Percentiles rank a stretch among this genome's conserved stretches.
Conservation (phyloP, 495 filamentous ascomycete species). For the Penicillium cosmopolitanum region DNA sequence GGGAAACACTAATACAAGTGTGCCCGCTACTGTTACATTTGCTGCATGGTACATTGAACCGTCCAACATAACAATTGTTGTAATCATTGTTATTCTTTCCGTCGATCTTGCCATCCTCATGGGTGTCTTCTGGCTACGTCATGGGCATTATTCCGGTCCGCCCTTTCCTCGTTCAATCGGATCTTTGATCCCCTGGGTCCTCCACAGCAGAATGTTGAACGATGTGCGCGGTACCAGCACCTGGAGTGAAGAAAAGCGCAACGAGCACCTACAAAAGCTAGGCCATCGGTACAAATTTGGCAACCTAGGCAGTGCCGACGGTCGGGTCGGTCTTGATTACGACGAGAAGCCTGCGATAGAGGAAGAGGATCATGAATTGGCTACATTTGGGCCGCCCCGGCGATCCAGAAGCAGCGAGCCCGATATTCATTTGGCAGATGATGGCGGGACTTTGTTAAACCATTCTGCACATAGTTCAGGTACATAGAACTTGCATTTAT, state of each 20-base stretch:
- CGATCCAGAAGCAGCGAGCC: neutral
- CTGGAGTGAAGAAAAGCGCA: constrained; percentile 10
- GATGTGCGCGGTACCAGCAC: constrained; percentile 11
- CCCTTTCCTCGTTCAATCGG: constrained; percentile 29
- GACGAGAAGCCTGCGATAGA: constrained; percentile 4
- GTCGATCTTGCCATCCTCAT: constrained; percentile 24
- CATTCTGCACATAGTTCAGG: too few relatives aligned
- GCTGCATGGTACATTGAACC: constrained; percentile 22
- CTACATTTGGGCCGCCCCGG: neutral
- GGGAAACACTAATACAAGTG: neutral
- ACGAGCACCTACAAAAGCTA: constrained; percentile 3
- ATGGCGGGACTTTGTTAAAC: neutral
- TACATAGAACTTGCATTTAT: too few relatives aligned
- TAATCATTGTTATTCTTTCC: constrained; percentile 26
- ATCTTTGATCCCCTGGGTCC: constrained; percentile 30
- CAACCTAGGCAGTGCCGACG: neutral
- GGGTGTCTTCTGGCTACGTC: constrained; percentile 21
- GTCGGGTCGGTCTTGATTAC: constrained; percentile 7
- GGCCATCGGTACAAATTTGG: constrained; percentile 8
- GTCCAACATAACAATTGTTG: constrained; percentile 21
- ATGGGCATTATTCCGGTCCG: constrained; percentile 21
- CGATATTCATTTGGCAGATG: neutral
- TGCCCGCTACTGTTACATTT: neutral
- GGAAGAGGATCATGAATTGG: constrained; percentile 4
- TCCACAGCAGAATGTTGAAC: constrained; percentile 20